These are phyloP conservation scores for Hericium coralloides DNA, from an alignment of 768 basidiomycete genomes.

Conservation along the genomic window DNA sequence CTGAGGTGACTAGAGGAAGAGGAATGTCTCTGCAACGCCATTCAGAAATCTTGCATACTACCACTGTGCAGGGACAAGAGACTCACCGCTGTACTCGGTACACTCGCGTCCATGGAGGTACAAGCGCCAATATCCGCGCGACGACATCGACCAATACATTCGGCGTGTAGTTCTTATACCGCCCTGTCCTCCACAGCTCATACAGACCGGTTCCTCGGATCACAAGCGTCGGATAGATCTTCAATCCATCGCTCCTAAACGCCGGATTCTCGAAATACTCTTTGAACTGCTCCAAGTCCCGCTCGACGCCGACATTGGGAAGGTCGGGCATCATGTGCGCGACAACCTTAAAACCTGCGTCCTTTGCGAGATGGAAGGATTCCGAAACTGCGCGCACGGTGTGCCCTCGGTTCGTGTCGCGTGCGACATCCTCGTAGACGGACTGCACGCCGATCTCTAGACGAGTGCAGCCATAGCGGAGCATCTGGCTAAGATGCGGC, in stretches of 20 bases:
- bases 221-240: conserved; percentile 97
- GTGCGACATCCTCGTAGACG: conserved; percentile 97
- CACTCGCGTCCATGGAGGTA: conserved; percentile 98
- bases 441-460: conserved; percentile 98
- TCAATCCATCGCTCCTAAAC: conserved; percentile 93
- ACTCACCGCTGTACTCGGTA: conserved; percentile 90
- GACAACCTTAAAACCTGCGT: conserved; percentile 99
- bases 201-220: conserved; percentile 96
- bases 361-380: conserved; percentile 95
- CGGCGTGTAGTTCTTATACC: conserved; percentile 99
- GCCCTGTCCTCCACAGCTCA: conserved; percentile 93
- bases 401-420: conserved; percentile 97
- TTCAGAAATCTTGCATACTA: background rate
- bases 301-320: conserved; percentile 94
- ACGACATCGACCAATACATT: conserved; percentile 97
- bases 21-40: conserved; percentile 74
- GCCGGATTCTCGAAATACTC: conserved; percentile 99
- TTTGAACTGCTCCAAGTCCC: conserved; percentile 97
- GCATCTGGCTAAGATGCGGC: conserved; percentile 97
- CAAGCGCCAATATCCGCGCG: conserved; percentile 88
- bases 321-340: conserved; percentile 99
- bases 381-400: conserved; percentile 96
- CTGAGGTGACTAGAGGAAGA: conserved; percentile 90
- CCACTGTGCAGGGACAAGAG: background rate
- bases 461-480: conserved; percentile 96